phyloP scores from a whole-genome alignment of 1,284 basidiomycete genomes.

The Cryptococcus sp. region DNA sequence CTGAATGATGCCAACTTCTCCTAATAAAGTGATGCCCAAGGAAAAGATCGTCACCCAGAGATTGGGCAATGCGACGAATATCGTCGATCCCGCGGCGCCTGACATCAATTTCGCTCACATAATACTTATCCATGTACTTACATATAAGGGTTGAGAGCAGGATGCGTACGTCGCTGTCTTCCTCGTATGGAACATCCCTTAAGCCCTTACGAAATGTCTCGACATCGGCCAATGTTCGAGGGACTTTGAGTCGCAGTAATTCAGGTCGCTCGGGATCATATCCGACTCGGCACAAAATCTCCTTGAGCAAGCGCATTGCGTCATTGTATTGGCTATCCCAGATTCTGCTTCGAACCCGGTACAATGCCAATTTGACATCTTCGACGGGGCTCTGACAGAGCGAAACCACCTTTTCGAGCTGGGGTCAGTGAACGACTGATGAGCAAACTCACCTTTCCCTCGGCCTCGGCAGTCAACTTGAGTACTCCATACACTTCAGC shows the following conservation, averaged over 20 bases:
- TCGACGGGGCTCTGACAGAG: neutral
- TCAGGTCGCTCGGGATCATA: slow-evolving; percentile 16
- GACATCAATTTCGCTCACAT: neutral
- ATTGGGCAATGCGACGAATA: slow-evolving; percentile 20
- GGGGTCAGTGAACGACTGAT: too few species aligned
- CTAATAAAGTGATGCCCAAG: slow-evolving; percentile 20
- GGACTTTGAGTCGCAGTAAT: slow-evolving; percentile 8
- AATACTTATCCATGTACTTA: slow-evolving; percentile 1
- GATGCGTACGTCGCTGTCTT: slow-evolving; percentile 12
- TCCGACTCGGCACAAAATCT: slow-evolving; percentile 4
- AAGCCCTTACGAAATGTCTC: slow-evolving; percentile 5
- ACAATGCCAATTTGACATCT: neutral
- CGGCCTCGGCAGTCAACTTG: slow-evolving; percentile 16
- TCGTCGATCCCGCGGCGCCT: slow-evolving; percentile 10
- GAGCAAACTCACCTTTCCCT: slow-evolving; percentile 17
- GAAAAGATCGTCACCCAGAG: slow-evolving; percentile 13
- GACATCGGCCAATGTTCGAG: slow-evolving; percentile 14
- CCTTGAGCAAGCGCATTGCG: neutral
- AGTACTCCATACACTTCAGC: slow-evolving; percentile 22
- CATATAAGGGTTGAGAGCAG: slow-evolving; percentile 24
- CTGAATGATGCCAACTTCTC: slow-evolving; percentile 10
- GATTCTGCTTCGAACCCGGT: neutral
- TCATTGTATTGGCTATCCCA: neutral
- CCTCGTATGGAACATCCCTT: neutral
- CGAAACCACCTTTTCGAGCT: neutral